Evolutionary conservation across 306 rosid species (phyloP), one percentile per base, ranked within the genome.

Genomic region (Spatholobus suberectus): DNA sequence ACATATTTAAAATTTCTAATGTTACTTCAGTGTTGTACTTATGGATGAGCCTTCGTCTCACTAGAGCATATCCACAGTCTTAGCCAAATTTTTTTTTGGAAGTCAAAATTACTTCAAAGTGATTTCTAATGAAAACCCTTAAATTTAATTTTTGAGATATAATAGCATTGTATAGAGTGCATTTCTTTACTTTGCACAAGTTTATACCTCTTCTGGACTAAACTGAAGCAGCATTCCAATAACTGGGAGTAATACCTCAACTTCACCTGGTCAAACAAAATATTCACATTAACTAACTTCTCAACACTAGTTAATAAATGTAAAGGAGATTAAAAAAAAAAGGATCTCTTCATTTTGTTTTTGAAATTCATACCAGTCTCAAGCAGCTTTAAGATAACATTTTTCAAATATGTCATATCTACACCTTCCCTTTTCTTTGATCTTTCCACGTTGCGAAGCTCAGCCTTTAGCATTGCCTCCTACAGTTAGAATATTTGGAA

Each of bases 181-280:
- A 29, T 23, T 72, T 69, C 70, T 67, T 26, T 66, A 71, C 58
- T 40, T 75, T 49, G 76, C 82, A 41, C 29, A 61, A 47, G 46
- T 27, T 78, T 58, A 78, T 73, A 96, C 99, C 99, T 96, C 99
- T 27, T 96, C 97, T 14, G 98, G 98, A 87, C 99, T 96, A 82
- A 96, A 96, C 85, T 96, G 99, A 84, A 96, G 99, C 52, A 96
- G 97, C 99, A 96, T 96, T 65, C 89, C 99, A 65, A 96, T 73
- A 66, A 96, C 99, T 40, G 99, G 99, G 66, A 96, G 90, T 62
- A 96, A 86, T 58, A 92, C 98, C 85, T 94, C 99, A 76, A 91
- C 99, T 88, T 96, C 99, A 81, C 99, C 99, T 96, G 63, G 72
- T 77, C 82, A 40, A 68, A 71, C 46, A 81, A 47, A 76, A 57